These are phyloP conservation scores for Xylaria digitata DNA, from an alignment of 2,329 filamentous ascomycete species.

Conservation along the genomic window DNA sequence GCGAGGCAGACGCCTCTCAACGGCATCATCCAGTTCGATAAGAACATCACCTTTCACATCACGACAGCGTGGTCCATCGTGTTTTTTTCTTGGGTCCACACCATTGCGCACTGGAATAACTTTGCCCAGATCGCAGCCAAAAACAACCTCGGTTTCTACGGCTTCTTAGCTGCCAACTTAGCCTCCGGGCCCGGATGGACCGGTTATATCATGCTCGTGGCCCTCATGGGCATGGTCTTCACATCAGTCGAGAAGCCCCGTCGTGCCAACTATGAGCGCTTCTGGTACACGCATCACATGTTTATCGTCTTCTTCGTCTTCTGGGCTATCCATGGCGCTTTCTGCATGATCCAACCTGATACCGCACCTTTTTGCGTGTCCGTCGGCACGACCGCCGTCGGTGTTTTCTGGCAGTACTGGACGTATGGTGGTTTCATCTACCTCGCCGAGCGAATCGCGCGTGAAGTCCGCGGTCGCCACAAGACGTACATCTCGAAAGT, in stretches of 20 bases:
- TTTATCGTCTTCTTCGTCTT: slow-evolving; percentile 91
- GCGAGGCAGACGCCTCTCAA: slow-evolving; percentile 83
- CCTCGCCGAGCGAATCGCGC: slow-evolving; percentile 80
- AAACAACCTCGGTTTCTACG: slow-evolving; percentile 81
- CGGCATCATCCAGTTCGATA: slow-evolving; percentile 88
- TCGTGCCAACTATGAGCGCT: slow-evolving; percentile 85
- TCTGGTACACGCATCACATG: slow-evolving; percentile 91
- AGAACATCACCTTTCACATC: slow-evolving; percentile 91
- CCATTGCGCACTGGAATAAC: slow-evolving; percentile 88
- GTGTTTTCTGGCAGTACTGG: slow-evolving; percentile 92
- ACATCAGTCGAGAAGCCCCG: slow-evolving; percentile 83
- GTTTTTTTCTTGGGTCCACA: slow-evolving; percentile 89
- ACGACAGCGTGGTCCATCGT: slow-evolving; percentile 87
- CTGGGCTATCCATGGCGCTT: slow-evolving; percentile 89
- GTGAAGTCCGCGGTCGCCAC: slow-evolving; percentile 82
- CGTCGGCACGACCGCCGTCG: slow-evolving; percentile 71
- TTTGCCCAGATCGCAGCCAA: slow-evolving; percentile 80
- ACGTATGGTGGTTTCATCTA: slow-evolving; percentile 86
- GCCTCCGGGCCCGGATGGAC: slow-evolving; percentile 85
- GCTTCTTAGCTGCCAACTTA: slow-evolving; percentile 81
- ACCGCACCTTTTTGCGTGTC: slow-evolving; percentile 81
- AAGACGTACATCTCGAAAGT: slow-evolving; percentile 91
- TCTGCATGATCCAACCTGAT: slow-evolving; percentile 91
- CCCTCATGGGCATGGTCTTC: slow-evolving; percentile 80
- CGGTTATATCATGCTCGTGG: slow-evolving; percentile 84